Evolutionary conservation across 106 monocot genomes (phyloP).

Genomic region (Agapanthus africanus): DNA sequence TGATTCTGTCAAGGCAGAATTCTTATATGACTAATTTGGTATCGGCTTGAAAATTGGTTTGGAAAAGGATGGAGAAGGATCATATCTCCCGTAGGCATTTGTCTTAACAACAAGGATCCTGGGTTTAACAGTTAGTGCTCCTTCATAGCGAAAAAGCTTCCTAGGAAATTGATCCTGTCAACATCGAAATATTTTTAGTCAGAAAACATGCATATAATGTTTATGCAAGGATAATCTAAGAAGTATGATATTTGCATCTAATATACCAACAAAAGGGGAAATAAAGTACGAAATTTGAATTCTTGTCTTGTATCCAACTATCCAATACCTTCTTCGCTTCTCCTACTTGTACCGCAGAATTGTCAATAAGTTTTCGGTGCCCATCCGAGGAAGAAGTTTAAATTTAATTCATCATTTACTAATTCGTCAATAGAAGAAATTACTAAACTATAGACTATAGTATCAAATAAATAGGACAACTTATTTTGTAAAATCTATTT

Average conservation of each 20-base stretch:
- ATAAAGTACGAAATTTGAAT: no score
- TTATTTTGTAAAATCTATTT: no score
- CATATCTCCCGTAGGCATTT: conserved; percentile 50
- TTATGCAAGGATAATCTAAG: not conserved
- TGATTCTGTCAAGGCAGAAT: not conserved
- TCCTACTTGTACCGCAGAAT: not conserved
- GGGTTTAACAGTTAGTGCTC: not conserved
- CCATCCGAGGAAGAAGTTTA: not conserved
- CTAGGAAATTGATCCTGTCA: not conserved
- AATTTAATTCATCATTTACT: no score
- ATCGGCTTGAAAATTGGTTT: conserved; percentile 67
- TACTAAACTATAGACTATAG: no score
- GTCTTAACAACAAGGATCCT: conserved; percentile 43
- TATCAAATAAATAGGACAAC: no score
- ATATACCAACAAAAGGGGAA: no score
- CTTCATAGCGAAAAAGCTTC: not conserved
- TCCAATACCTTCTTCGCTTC: not conserved
- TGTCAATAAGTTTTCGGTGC: not conserved
- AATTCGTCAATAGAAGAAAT: no score
- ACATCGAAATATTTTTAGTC: no score
- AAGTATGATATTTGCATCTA: no score
- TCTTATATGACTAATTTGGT: conserved; percentile 26
- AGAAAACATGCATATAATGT: not conserved
- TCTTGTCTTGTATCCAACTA: no score
- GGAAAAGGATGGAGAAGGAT: conserved; percentile 43